Conservation (phyloP, 768 basidiomycete genomes). For the Termitomyces sp. region DNA sequence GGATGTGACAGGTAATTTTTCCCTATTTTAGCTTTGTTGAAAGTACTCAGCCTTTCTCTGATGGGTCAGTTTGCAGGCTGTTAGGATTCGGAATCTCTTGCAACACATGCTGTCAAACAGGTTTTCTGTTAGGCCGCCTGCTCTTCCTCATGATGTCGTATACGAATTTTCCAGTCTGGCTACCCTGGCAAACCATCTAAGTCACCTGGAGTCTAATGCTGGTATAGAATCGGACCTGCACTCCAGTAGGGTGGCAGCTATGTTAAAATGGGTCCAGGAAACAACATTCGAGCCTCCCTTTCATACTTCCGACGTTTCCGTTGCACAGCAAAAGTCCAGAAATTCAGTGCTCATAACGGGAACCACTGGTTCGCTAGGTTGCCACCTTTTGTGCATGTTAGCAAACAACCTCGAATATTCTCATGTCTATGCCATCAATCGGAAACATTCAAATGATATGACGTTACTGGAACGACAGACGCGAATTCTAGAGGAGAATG, state of each 20-base stretch:
- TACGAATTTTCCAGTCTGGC: neutral
- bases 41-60: neutral
- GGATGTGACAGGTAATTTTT: conserved; percentile 24
- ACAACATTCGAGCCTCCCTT: neutral
- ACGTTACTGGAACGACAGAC: neutral
- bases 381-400: conserved; percentile 20
- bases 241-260: conserved; percentile 9
- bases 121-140: too few species aligned
- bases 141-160: neutral
- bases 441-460: neutral
- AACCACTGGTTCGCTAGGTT: conserved; percentile 29
- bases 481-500: neutral
- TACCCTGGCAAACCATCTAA: neutral
- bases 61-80: conserved; percentile 26
- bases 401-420: conserved; percentile 10
- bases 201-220: neutral
- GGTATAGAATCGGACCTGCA: neutral
- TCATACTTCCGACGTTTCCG: neutral
- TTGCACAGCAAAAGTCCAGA: neutral
- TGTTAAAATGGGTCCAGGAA: neutral
- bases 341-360: conserved; percentile 28
- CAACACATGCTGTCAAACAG: neutral
- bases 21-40: conserved; percentile 20
- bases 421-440: conserved; percentile 26
- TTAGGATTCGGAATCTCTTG: conserved; percentile 26